Base-by-base conservation (phyloP, 768 basidiomycete genomes). In the Pulveroboletus sp. region DNA sequence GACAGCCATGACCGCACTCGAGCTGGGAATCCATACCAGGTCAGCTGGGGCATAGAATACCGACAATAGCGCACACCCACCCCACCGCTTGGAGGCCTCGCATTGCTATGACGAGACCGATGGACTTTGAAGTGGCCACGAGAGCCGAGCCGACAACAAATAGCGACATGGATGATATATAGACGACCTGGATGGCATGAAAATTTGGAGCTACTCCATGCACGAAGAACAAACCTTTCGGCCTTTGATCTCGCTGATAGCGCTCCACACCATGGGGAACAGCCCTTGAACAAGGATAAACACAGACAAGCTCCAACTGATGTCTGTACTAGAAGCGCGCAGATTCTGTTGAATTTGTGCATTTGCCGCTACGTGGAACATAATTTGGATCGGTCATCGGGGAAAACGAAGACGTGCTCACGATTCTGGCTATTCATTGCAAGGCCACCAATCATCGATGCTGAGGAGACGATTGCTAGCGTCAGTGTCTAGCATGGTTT, bases 181-280 rank as follows among this genome's bases (percentile, higher is more conserved):
- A 85, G 3, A 86, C 80, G 15, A 76, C 50, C 82, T 82, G 39
- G 27, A 21, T 39, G 17, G 31, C 28, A 49, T 37, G 15, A 10
- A 24, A 24, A 6, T 26, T 38, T 17, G 47, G 36, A 28, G 27
- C 24, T 6, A 27, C 21, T n/a, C 2, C 43, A 45, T 45, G 14
- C 11, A 40, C 18, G 15, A 31, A 50, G 47, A 6, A 7, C 50
- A 33, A 55, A 82, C 83, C 73, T 81, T 90, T 45, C 89, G 72
- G 1, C 89, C 89, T 58, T 81, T 81, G 14, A 91, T 77, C 65
- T 92, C 89, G 53, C 84, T 85, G 27, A 89, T 67, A 0, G 82
- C 77, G 33, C 75, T 78, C 87, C 89, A 90, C 1, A 84, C 38
- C 28, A 87, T 51, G 0, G 89, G 89, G 44, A 81, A 69, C 17